phyloP scores from a whole-genome alignment of 331 rosid genomes.

The Malus hybrid region DNA sequence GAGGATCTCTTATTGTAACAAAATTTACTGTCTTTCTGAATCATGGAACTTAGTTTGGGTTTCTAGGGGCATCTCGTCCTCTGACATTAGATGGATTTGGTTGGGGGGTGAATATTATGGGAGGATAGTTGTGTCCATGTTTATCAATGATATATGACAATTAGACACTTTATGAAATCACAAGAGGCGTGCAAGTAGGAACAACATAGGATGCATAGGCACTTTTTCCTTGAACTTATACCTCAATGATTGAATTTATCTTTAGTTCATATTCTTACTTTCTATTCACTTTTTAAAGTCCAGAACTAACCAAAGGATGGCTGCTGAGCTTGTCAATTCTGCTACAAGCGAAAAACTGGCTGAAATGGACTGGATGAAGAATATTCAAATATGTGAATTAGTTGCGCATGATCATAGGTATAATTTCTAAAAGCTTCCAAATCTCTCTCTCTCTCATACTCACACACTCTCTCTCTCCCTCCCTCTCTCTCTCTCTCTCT shows the following conservation, averaged over 20 bases:
- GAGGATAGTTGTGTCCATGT: neutral
- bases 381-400: slow-evolving; percentile 86
- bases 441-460: neutral
- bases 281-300: slow-evolving; percentile 13
- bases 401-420: slow-evolving; percentile 86
- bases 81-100: neutral
- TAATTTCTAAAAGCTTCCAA: slow-evolving; percentile 1
- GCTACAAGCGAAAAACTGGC: slow-evolving; percentile 82
- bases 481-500: neutral
- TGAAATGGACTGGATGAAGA: slow-evolving; percentile 84
- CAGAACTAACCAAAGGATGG: slow-evolving; percentile 47
- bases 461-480: neutral
- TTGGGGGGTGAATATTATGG: neutral
- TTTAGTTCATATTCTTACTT: neutral
- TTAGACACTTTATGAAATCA: neutral
- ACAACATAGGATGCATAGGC: neutral
- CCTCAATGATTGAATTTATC: slow-evolving; percentile 7
- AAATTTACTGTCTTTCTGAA: too few species aligned
- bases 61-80: too few species aligned
- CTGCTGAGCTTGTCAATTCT: slow-evolving; percentile 73
- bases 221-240: neutral
- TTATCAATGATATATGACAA: neutral
- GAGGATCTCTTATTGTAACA: too few species aligned
- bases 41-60: too few species aligned
- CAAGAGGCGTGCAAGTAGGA: neutral